Evolutionary conservation across 2,329 filamentous ascomycete genomes (phyloP).

Genomic region (Venturia effusa): DNA sequence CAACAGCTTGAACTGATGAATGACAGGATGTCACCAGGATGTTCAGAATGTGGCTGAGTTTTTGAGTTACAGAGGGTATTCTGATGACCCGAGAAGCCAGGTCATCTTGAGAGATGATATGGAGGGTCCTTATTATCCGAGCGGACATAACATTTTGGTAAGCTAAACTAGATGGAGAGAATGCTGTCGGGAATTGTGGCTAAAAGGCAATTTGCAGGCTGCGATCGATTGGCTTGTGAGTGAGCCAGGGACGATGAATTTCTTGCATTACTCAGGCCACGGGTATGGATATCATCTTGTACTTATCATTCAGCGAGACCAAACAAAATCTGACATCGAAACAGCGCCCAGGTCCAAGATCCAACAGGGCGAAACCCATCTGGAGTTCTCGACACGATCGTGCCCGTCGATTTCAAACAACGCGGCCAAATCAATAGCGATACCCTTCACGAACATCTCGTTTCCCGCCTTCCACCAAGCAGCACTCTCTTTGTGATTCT

Average conservation of each 20-base stretch:
- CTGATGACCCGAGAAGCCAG: conserved; percentile 19
- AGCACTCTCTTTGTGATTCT: conserved; percentile 46
- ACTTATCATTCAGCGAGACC: conserved; percentile 39
- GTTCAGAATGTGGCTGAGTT: conserved; percentile 39
- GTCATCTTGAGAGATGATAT: conserved; percentile 35
- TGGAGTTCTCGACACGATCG: conserved; percentile 40
- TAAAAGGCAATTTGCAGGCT: neutral
- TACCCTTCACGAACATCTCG: conserved; percentile 40
- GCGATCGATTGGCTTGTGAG: conserved; percentile 47
- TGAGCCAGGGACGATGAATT: conserved; percentile 40
- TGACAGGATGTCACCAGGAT: conserved; percentile 32
- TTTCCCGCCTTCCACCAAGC: conserved; percentile 39
- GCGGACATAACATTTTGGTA: conserved; percentile 29
- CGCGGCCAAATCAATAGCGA: conserved; percentile 44
- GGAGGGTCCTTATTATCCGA: conserved; percentile 26
- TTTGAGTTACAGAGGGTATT: conserved; percentile 32
- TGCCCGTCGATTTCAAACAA: conserved; percentile 41
- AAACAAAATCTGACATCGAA: conserved; percentile 17
- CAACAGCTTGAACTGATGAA: neutral
- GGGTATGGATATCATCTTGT: too few relatives aligned
- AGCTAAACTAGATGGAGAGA: neutral
- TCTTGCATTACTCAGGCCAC: conserved; percentile 50
- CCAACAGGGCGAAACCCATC: conserved; percentile 1
- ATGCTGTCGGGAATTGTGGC: neutral
- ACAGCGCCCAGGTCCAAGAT: neutral